Evolutionary conservation across 257 asterid genomes (phyloP).

Genomic region (Lycium barbarum): DNA sequence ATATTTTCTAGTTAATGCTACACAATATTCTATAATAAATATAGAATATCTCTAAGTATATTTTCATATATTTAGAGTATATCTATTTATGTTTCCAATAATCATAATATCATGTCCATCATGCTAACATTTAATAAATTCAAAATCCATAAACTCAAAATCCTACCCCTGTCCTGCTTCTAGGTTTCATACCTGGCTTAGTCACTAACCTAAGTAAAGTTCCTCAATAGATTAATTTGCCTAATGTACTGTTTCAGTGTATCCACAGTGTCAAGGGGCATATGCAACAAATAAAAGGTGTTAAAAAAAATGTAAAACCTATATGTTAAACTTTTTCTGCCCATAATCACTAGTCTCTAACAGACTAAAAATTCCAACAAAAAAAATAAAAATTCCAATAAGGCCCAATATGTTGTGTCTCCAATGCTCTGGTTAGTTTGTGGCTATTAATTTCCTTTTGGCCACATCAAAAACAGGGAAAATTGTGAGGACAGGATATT

Average conservation of each 20-base stretch:
- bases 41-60: no score
- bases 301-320: neutral
- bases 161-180: neutral
- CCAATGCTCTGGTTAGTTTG: neutral
- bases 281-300: neutral
- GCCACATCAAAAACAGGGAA: slow-evolving; percentile 3
- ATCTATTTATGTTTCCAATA: no score
- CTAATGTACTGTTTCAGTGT: no score
- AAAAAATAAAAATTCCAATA: neutral
- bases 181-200: neutral
- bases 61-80: no score
- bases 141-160: no score
- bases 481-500: slow-evolving; percentile 16
- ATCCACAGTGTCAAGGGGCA: neutral
- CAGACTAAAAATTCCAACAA: neutral
- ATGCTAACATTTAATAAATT: no score
- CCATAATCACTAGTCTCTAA: neutral
- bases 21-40: no score
- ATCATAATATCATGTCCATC: no score
- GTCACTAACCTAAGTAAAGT: neutral
- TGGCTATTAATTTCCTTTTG: slow-evolving; percentile 18
- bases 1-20: no score
- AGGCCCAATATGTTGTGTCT: neutral
- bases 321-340: neutral
- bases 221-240: neutral